Base-by-base conservation (phyloP, 2,329 filamentous ascomycete species). In the Fusarium goolgardi region DNA sequence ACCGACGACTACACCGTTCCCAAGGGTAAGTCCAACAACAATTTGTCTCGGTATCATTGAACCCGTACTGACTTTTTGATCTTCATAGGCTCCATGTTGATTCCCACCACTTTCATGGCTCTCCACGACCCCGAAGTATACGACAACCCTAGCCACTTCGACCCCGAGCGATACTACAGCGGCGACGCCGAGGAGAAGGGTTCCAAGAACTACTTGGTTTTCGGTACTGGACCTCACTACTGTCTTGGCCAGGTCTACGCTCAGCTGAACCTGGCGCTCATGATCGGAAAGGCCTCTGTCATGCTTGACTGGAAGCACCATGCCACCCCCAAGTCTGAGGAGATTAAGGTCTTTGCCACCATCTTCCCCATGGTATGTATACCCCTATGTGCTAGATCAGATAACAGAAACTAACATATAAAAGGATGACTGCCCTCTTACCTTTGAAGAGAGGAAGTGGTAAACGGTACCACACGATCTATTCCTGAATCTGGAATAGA, bases 301-400 rank as follows among this genome's bases (percentile, higher is more conserved):
- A 84, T 90, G 76, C 84, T 98, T 71, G 89, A 98, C 80, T 98
- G 95, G 95, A 87, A 90, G 78, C 96, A 99, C 80, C 89, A 93
- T 77, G 81, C 93, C 20, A 98, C 96, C 13, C 88, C 91, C 0
- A 76, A 84, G 61, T 97, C 93, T 0, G 96, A 99, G 82, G 90
- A 97, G 80, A 98, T 99, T 81, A 95, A 97, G 84, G 95, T 98
- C 71, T 99, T 98, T 82, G 96, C 96, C 40, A 97, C 94, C 29
- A 97, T 99, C 73, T 99, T 99, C 86, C 96, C 96, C 58, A 91
- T 91, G 91, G 94, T 96, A 82, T 79, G 90, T 82, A 52, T 9
- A 27, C 7, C 18, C 10, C 11, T 7, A 21, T 39, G 25, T n/a
- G 10, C 16, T 27, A 39, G 2, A 18, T 11, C 27, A 11, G n/a